Evolutionary conservation across 345 rosid genomes (phyloP).

Genomic region (Boechera retrofracta): DNA sequence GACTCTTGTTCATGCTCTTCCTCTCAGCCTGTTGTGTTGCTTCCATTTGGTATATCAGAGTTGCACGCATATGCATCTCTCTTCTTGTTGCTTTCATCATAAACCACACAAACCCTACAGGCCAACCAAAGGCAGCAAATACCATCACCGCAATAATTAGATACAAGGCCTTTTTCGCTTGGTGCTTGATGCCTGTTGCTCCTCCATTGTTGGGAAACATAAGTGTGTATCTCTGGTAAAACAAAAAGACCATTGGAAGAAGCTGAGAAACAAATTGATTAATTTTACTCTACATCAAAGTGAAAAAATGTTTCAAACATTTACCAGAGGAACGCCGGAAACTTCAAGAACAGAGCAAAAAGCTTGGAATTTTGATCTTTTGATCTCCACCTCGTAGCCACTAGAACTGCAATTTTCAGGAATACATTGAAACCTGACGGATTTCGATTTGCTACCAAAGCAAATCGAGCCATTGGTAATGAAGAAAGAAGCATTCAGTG

Average conservation of each 20-base stretch:
- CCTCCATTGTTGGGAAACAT: slow-evolving; percentile 49
- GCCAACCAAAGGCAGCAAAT: slow-evolving; percentile 41
- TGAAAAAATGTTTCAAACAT: neutral
- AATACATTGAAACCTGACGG: slow-evolving; percentile 15
- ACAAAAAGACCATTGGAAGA: neutral
- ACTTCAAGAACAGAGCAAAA: slow-evolving; percentile 41
- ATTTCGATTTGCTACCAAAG: neutral
- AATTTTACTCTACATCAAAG: neutral
- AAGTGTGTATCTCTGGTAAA: slow-evolving; percentile 59
- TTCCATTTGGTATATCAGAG: slow-evolving; percentile 72
- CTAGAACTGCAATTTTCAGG: slow-evolving; percentile 16
- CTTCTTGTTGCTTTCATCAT: slow-evolving; percentile 50
- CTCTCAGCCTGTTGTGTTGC: slow-evolving; percentile 74
- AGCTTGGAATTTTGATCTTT: slow-evolving; percentile 28
- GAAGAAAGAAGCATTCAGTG: no score
- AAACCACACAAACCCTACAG: slow-evolving; percentile 47
- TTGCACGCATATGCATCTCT: slow-evolving; percentile 58
- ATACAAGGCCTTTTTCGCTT: neutral
- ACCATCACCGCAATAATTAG: slow-evolving; percentile 29
- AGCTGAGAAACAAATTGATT: slow-evolving; percentile 10
- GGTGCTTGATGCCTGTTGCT: slow-evolving; percentile 21
- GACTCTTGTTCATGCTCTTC: slow-evolving; percentile 78
- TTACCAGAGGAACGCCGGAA: slow-evolving; percentile 44
- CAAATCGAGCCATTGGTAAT: slow-evolving; percentile 39
- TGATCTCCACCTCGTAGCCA: slow-evolving; percentile 25